Evolutionary conservation across 2,329 filamentous ascomycete genomes (phyloP).

Genomic region (Penicillium sp.): DNA sequence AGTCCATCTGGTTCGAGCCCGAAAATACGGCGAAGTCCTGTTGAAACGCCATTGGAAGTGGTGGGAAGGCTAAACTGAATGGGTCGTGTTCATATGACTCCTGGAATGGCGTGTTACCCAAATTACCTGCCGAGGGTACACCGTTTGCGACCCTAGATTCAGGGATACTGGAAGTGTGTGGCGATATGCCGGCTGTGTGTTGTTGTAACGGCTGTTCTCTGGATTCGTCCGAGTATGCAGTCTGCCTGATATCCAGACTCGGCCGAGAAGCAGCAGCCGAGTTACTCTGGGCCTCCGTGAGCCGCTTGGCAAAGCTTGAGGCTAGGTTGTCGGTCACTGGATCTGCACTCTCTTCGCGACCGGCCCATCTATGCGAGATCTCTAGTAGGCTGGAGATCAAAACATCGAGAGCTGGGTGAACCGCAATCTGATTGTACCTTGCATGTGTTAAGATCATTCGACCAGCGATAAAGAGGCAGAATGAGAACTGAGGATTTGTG

Average conservation of each 20-base stretch:
- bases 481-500: constrained; percentile 44
- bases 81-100: background rate
- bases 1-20: background rate
- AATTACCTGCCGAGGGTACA: background rate
- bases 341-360: constrained; percentile 16
- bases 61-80: constrained; percentile 20
- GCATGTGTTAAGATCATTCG: constrained; percentile 19
- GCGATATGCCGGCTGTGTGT: background rate
- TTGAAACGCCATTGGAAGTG: constrained; percentile 19
- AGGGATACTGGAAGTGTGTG: background rate
- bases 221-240: constrained; percentile 19
- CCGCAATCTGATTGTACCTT: constrained; percentile 31
- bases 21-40: constrained; percentile 3
- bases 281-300: constrained; percentile 16
- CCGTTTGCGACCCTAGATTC: background rate
- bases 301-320: constrained; percentile 20
- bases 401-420: constrained; percentile 35
- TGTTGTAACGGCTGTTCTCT: constrained; percentile 3
- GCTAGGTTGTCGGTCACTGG: constrained; percentile 16
- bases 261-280: background rate
- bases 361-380: constrained; percentile 44
- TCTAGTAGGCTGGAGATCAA: constrained; percentile 37
- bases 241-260: constrained; percentile 22
- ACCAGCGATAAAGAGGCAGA: constrained; percentile 48
- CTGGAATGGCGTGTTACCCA: background rate